A percentile compares a stretch with the other conserved stretches of the same genome.
Conservation (phyloP, 2,329 filamentous ascomycete species). For the Periconia sp. region DNA sequence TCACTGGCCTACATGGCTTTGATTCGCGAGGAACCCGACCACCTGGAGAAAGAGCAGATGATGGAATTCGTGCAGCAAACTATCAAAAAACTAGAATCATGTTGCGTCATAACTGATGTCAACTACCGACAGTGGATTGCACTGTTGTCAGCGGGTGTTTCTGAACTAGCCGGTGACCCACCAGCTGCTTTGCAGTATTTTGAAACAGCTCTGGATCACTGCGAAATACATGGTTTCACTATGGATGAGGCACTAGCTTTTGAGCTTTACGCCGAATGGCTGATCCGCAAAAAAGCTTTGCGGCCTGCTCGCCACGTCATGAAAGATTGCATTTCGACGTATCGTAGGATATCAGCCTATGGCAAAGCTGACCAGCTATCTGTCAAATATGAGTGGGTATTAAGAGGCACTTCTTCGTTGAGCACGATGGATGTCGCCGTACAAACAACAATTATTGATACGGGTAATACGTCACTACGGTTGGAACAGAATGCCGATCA, state of each 20-base stretch:
- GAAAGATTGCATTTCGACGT: conserved; percentile 67
- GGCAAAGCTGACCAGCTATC: conserved; percentile 71
- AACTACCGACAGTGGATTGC: conserved; percentile 73
- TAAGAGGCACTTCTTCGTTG: conserved; percentile 64
- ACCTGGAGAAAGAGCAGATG: conserved; percentile 49
- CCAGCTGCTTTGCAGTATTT: conserved; percentile 62
- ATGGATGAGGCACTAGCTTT: conserved; percentile 74
- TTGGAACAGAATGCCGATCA: conserved; percentile 49
- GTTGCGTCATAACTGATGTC: conserved; percentile 64
- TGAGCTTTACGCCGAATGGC: conserved; percentile 72
- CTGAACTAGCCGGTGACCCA: conserved; percentile 62
- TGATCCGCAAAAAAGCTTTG: conserved; percentile 65
- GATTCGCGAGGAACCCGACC: conserved; percentile 41
- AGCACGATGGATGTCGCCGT: conserved; percentile 64
- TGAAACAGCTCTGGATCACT: conserved; percentile 72
- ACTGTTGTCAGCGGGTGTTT: conserved; percentile 68
- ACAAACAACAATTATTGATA: conserved; percentile 67
- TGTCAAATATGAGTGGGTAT: conserved; percentile 66
- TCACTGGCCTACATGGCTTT: conserved; percentile 45
- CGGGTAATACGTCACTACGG: conserved; percentile 44
- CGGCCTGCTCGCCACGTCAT: conserved; percentile 71
- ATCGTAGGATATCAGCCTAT: conserved; percentile 67
- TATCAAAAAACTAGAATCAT: conserved; percentile 64
- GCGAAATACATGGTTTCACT: conserved; percentile 65
- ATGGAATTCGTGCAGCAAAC: conserved; percentile 58